These are phyloP conservation scores for Leccinum sublutescens DNA, from an alignment of 768 basidiomycete species.

Conservation along the genomic window DNA sequence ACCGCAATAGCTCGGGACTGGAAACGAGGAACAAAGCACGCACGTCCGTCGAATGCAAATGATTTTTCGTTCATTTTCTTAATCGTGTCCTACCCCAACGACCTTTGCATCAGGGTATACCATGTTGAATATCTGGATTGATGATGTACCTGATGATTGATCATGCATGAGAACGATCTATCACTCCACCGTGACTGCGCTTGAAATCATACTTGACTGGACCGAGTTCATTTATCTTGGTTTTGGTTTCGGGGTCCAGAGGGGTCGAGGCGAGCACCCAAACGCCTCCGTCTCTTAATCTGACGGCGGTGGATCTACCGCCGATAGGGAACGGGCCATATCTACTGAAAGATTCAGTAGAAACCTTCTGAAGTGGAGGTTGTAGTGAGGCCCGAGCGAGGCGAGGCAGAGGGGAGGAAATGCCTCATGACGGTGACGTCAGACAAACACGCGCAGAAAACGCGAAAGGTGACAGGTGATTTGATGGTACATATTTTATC, in stretches of 20 bases:
- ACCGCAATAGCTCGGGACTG: not conserved
- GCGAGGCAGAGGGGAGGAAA: slow-evolving; percentile 13
- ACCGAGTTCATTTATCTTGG: slow-evolving; percentile 60
- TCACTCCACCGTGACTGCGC: not conserved
- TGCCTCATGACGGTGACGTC: slow-evolving; percentile 16
- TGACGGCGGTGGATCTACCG: slow-evolving; percentile 72
- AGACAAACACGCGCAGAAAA: slow-evolving; percentile 13
- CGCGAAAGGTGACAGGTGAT: slow-evolving; percentile 8
- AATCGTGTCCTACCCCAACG: slow-evolving; percentile 60
- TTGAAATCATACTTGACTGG: slow-evolving; percentile 52
- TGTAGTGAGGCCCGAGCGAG: slow-evolving; percentile 10
- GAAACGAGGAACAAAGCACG: slow-evolving; percentile 15
- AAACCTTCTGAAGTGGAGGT: slow-evolving; percentile 17
- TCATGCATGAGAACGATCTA: not conserved
- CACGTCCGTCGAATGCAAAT: slow-evolving; percentile 64
- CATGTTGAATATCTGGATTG: slow-evolving; percentile 59
- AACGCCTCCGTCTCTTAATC: slow-evolving; percentile 58
- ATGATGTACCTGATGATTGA: slow-evolving; percentile 49
- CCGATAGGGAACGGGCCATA: slow-evolving; percentile 72
- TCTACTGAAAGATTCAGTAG: slow-evolving; percentile 30
- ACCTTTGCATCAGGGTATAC: slow-evolving; percentile 71
- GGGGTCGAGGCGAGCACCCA: slow-evolving; percentile 86
- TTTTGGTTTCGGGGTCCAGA: slow-evolving; percentile 60
- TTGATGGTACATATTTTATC: not conserved
- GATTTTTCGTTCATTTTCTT: slow-evolving; percentile 51